Percentiles rank a stretch among this genome's conserved stretches.
Conservation (phyloP, 2,329 filamentous ascomycete species). For the Scortechinia acanthostroma region DNA sequence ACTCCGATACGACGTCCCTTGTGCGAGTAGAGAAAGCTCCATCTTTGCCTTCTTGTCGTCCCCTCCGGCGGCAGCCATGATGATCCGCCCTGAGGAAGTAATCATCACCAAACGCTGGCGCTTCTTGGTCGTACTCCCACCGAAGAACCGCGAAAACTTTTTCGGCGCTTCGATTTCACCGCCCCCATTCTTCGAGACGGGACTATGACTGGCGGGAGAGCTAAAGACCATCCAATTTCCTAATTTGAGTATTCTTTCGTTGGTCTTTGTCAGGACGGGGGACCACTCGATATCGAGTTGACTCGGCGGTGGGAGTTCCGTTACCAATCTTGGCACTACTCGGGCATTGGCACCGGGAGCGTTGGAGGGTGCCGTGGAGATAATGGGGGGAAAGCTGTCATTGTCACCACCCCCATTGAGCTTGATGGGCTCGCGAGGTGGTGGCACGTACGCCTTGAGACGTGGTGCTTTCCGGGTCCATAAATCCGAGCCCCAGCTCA, state of each 20-base stretch:
- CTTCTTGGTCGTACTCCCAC: slow-evolving; percentile 84
- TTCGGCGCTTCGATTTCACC: slow-evolving; percentile 67
- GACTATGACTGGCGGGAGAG: slow-evolving; percentile 68
- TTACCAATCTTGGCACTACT: slow-evolving; percentile 75
- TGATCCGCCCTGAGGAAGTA: slow-evolving; percentile 81
- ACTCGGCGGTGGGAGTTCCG: slow-evolving; percentile 89
- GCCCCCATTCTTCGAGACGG: slow-evolving; percentile 53
- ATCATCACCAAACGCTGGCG: slow-evolving; percentile 89
- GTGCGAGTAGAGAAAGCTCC: slow-evolving; percentile 75
- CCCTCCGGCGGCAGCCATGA: slow-evolving; percentile 83
- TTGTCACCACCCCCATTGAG: not conserved
- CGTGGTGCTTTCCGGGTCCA: slow-evolving; percentile 89
- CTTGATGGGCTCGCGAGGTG: slow-evolving; percentile 23
- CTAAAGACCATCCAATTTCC: slow-evolving; percentile 83
- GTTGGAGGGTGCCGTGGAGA: slow-evolving; percentile 12
- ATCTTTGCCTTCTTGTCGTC: slow-evolving; percentile 94
- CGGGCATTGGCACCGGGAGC: slow-evolving; percentile 40
- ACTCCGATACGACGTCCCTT: slow-evolving; percentile 72
- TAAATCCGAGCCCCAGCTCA: slow-evolving; percentile 73
- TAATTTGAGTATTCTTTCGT: slow-evolving; percentile 89
- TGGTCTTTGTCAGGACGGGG: slow-evolving; percentile 80
- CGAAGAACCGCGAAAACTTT: slow-evolving; percentile 90
- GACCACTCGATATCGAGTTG: slow-evolving; percentile 99
- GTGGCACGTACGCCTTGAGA: slow-evolving; percentile 75
- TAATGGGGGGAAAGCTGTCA: not conserved